Conservation (phyloP, 1,284 basidiomycete genomes). For the Irpex sp. region DNA sequence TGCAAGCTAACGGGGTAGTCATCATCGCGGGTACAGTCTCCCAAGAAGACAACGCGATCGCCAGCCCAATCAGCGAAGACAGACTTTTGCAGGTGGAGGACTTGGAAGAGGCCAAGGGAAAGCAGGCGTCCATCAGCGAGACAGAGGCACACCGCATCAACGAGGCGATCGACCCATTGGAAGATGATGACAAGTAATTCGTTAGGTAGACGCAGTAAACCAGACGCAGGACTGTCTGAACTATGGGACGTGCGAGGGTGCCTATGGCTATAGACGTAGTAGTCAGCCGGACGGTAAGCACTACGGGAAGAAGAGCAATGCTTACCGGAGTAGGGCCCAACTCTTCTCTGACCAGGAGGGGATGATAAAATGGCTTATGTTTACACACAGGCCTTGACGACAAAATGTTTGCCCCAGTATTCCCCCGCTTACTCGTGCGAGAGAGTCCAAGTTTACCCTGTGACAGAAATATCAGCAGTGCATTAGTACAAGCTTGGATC, state of each 20-base stretch:
- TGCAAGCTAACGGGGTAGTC: not conserved
- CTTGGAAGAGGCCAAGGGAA: not conserved
- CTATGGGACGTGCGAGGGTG: not conserved
- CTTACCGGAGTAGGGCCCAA: not conserved
- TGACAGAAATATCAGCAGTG: not conserved
- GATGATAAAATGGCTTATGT: not conserved
- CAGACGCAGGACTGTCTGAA: not conserved
- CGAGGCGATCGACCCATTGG: not conserved
- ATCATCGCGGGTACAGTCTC: not conserved
- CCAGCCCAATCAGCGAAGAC: not conserved
- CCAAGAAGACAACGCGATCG: not conserved
- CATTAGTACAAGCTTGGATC: not conserved
- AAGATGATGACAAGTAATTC: not conserved
- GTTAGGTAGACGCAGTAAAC: not conserved
- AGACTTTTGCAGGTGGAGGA: not conserved
- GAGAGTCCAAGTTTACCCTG: not conserved
- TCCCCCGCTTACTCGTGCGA: not conserved
- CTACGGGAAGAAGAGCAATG: not conserved
- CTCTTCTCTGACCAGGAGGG: not conserved
- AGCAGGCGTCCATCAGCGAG: not conserved
- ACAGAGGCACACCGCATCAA: not conserved
- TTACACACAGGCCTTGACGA: not conserved
- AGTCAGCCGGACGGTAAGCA: not conserved
- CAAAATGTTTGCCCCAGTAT: not conserved
- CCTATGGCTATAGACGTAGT: not conserved